phyloP scores from a whole-genome alignment of 176 grass and related monocot genomes.

The Bothriochloa decipiens region DNA sequence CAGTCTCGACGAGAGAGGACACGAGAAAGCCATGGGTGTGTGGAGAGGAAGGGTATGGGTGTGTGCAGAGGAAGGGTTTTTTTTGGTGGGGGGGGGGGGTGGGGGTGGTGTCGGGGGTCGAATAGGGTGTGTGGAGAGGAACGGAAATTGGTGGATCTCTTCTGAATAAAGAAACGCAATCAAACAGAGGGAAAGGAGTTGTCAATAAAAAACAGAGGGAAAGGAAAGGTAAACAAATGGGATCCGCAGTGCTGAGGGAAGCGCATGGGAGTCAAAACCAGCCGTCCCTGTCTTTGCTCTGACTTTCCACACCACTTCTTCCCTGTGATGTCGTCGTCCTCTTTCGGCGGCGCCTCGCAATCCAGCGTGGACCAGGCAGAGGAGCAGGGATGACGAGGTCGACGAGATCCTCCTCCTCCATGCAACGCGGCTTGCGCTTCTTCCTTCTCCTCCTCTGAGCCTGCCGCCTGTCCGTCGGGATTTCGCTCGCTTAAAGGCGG shows the following conservation, averaged over 20 bases:
- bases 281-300: conserved; percentile 49
- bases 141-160: not conserved
- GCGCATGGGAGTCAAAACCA: conserved; percentile 68
- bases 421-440: not conserved
- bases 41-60: too few species aligned
- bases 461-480: not conserved
- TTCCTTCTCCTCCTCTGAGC: not conserved
- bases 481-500: not conserved
- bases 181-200: not conserved
- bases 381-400: not conserved
- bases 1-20: not conserved
- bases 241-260: conserved; percentile 16
- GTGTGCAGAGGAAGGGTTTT: too few species aligned
- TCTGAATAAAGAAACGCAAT: conserved; percentile 2
- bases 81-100: too few species aligned
- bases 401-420: not conserved
- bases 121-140: too few species aligned
- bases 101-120: too few species aligned
- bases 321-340: conserved; percentile 32
- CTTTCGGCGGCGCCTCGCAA: conserved; percentile 3
- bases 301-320: conserved; percentile 43
- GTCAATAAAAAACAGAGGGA: too few species aligned
- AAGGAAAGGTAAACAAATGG: conserved; percentile 19
- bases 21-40: conserved; percentile 43
- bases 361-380: conserved; percentile 1